Conservation (phyloP, 2,329 filamentous ascomycete genomes). For the Botrytis byssoidea region DNA sequence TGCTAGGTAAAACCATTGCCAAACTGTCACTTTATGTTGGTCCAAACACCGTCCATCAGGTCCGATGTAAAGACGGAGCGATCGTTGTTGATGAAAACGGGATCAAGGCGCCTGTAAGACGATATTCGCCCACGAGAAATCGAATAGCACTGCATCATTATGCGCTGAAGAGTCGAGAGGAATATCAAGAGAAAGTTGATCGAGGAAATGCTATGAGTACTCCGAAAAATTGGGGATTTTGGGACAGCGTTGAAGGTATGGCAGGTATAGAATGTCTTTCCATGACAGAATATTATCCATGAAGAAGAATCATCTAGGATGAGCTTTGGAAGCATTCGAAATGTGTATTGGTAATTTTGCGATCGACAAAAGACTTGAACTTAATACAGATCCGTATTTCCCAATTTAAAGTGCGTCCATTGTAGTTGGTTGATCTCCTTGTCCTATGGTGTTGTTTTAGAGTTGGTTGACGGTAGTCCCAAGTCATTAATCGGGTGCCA, state of each 20-base stretch:
- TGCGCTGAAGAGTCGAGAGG: constrained; percentile 38
- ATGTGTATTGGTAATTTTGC: background rate
- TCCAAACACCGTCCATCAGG: constrained; percentile 26
- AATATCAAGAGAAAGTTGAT: constrained; percentile 38
- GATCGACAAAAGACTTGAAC: background rate
- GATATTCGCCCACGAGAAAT: constrained; percentile 35
- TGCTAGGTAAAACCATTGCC: constrained; percentile 39
- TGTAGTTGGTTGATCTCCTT: background rate
- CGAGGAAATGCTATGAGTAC: constrained; percentile 35
- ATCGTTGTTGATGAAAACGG: constrained; percentile 35
- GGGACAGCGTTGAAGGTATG: constrained; percentile 35
- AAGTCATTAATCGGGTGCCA: background rate
- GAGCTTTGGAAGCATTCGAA: background rate
- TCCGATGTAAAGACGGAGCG: constrained; percentile 26
- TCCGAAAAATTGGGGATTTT: constrained; percentile 34
- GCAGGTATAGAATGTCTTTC: constrained; percentile 33
- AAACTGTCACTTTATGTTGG: constrained; percentile 26
- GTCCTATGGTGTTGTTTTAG: background rate
- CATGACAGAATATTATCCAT: constrained; percentile 35
- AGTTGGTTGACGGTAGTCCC: background rate
- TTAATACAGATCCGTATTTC: background rate
- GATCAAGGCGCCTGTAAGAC: constrained; percentile 28
- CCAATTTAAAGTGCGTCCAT: background rate
- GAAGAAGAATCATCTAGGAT: background rate
- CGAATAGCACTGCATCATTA: constrained; percentile 40